Base-by-base conservation (phyloP, 2,329 filamentous ascomycete species). In the Colletotrichum simmondsii region DNA sequence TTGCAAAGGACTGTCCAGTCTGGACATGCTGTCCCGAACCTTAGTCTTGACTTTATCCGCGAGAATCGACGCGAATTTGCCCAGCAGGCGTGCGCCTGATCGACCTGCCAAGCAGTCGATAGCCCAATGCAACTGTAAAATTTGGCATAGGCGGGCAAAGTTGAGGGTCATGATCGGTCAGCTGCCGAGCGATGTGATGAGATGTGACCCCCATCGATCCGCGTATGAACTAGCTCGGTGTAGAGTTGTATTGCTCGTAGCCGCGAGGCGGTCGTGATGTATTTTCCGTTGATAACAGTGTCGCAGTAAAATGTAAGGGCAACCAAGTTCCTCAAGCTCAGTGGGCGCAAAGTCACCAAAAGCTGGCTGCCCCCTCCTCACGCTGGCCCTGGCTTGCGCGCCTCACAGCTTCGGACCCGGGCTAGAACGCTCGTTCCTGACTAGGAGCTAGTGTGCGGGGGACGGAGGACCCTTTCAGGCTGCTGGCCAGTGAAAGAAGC, bases 391-490 rank as follows among this genome's bases (percentile, higher is more conserved):
- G 19, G 42, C 42, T 49, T 49, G 42, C 42, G 42, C 42, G 42
- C 42, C 42, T 49, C 42, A 19, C 42, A 19, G 58, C 58, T 62
- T 46, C 19, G 26, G 64, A 26, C 46, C 57, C 14, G 32, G 68
- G 53, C 69, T 72, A 69, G 65, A 59, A 42, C 49, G 59, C 37
- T 57, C 30, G 69, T 72, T 72, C 69, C 69, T 72, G 65, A 42
- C 69, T 64, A 72, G 52, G 26, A 56, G 57, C 46, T 37, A 46
- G 53, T 46, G 30, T 69, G 65, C 59, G 65, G 58, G 68, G 58
- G 32, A 19, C 8, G 37, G 14, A 60, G 19, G 64, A 42, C 35
- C 65, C 52, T n/a, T 64, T 26, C 42, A 7, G 24, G 5, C 16
- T 52, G 26, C 52, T 49, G 42, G 42, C 61, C 59, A 69, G 52